Conservation (phyloP, 768 basidiomycete species). For the Boletus fagicola region DNA sequence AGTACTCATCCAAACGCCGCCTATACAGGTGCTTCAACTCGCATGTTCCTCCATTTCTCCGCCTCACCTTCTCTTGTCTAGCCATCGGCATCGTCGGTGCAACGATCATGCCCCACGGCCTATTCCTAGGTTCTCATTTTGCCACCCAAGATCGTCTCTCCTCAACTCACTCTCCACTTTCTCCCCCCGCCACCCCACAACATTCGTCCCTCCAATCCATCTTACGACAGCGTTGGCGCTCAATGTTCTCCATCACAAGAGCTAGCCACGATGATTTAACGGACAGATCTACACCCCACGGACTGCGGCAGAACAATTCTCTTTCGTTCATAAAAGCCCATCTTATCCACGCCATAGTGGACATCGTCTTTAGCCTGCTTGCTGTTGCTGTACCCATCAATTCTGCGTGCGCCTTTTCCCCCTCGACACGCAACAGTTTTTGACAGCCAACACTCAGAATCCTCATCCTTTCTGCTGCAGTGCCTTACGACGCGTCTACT, state of each 20-base stretch:
- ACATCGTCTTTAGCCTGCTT: slow-evolving; percentile 36
- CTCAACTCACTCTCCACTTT: slow-evolving; percentile 44
- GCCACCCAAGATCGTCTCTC: slow-evolving; percentile 7
- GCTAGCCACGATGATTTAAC: slow-evolving; percentile 2
- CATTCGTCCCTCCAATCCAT: neutral
- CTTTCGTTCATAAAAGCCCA: slow-evolving; percentile 28
- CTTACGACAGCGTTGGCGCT: neutral
- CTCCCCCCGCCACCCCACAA: slow-evolving; percentile 2
- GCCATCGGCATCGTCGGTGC: slow-evolving; percentile 46
- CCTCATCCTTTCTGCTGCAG: slow-evolving; percentile 35
- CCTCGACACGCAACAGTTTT: neutral
- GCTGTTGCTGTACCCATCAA: slow-evolving; percentile 48
- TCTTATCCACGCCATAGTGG: slow-evolving; percentile 18
- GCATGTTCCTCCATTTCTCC: slow-evolving; percentile 1
- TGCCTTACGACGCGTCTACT: slow-evolving; percentile 1
- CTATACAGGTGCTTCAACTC: slow-evolving; percentile 28
- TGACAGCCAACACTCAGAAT: slow-evolving; percentile 24
- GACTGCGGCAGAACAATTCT: slow-evolving; percentile 32
- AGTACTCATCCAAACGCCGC: slow-evolving; percentile 21
- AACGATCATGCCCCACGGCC: slow-evolving; percentile 60
- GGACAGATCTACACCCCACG: slow-evolving; percentile 10
- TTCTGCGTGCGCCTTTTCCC: slow-evolving; percentile 28
- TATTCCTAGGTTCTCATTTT: slow-evolving; percentile 45
- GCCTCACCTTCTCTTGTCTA: slow-evolving; percentile 20
- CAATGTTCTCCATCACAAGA: slow-evolving; percentile 6